Evolutionary conservation across 768 basidiomycete genomes (phyloP).

Genomic region (Lyophyllum decastes): DNA sequence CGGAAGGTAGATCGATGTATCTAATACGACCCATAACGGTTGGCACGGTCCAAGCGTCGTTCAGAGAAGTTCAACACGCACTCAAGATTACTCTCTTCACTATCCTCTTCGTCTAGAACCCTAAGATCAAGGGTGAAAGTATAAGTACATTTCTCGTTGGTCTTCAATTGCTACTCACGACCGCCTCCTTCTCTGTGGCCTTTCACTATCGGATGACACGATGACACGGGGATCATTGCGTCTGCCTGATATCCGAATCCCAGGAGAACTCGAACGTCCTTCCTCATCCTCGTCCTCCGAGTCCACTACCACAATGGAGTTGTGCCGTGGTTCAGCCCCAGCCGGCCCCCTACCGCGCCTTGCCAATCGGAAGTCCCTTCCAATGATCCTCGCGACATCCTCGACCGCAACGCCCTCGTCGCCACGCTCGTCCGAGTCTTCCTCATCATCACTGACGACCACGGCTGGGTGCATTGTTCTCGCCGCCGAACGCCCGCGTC

Average conservation of each 20-base stretch:
- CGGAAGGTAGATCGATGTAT: neutral
- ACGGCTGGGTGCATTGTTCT: neutral
- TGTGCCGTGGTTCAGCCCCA: neutral
- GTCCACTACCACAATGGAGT: neutral
- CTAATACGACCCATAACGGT: neutral
- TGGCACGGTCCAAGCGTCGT: neutral
- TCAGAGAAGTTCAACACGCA: neutral
- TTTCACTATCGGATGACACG: neutral
- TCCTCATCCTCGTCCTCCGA: constrained; percentile 10
- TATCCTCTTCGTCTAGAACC: neutral
- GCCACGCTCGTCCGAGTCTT: neutral
- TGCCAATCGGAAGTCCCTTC: neutral
- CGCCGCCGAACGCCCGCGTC: neutral
- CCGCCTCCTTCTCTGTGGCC: neutral
- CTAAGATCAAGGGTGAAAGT: neutral
- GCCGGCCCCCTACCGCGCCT: neutral
- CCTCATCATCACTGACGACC: constrained; percentile 5
- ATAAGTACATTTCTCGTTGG: neutral
- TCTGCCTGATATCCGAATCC: neutral
- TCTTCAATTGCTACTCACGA: neutral
- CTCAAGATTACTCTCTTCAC: neutral
- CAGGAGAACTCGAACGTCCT: neutral
- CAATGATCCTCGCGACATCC: constrained; percentile 1
- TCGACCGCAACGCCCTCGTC: neutral
- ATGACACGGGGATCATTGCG: neutral